Percentiles rank a stretch among this genome's conserved stretches.
phyloP scores from a whole-genome alignment of 2,329 filamentous ascomycete species.

The Calonectria pauciramosa region DNA sequence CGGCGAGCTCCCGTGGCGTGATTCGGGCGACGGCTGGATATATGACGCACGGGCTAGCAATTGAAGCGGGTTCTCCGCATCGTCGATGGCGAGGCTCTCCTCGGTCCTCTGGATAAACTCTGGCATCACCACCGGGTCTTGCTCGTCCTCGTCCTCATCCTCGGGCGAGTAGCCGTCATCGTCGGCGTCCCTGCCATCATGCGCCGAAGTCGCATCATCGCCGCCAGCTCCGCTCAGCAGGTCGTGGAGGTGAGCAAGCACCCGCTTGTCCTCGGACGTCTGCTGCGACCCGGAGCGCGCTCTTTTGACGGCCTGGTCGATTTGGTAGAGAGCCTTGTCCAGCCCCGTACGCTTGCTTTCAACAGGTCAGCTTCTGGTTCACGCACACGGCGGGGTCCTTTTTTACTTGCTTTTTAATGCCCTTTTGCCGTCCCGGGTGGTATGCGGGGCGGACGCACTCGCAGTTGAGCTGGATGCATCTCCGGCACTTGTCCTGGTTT shows the following conservation, averaged over 20 bases:
- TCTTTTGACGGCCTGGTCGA: slow-evolving; percentile 77
- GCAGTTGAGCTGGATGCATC: slow-evolving; percentile 68
- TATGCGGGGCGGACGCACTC: slow-evolving; percentile 81
- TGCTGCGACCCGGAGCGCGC: slow-evolving; percentile 60
- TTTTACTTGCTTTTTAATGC: slow-evolving; percentile 77
- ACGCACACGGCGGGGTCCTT: background rate
- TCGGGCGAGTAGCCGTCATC: slow-evolving; percentile 51
- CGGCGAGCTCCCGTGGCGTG: slow-evolving; percentile 46
- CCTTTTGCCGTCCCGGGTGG: slow-evolving; percentile 80
- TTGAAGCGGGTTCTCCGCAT: slow-evolving; percentile 82
- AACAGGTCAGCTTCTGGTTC: slow-evolving; percentile 19
- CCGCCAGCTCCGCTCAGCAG: slow-evolving; percentile 52
- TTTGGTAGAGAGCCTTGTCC: slow-evolving; percentile 81
- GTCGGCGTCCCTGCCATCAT: slow-evolving; percentile 37
- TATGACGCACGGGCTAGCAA: slow-evolving; percentile 80
- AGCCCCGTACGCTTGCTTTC: slow-evolving; percentile 79
- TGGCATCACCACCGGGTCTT: slow-evolving; percentile 41
- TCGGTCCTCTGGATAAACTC: slow-evolving; percentile 51
- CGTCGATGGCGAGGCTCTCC: slow-evolving; percentile 74
- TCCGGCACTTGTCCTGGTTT: slow-evolving; percentile 68
- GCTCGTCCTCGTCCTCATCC: slow-evolving; percentile 47
- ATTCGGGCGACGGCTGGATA: slow-evolving; percentile 67
- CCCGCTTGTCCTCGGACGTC: slow-evolving; percentile 59
- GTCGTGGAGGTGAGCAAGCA: slow-evolving; percentile 58
- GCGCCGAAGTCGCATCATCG: slow-evolving; percentile 35